Evolutionary conservation across 306 rosid genomes (phyloP).

Genomic region (Sicyos edulis): DNA sequence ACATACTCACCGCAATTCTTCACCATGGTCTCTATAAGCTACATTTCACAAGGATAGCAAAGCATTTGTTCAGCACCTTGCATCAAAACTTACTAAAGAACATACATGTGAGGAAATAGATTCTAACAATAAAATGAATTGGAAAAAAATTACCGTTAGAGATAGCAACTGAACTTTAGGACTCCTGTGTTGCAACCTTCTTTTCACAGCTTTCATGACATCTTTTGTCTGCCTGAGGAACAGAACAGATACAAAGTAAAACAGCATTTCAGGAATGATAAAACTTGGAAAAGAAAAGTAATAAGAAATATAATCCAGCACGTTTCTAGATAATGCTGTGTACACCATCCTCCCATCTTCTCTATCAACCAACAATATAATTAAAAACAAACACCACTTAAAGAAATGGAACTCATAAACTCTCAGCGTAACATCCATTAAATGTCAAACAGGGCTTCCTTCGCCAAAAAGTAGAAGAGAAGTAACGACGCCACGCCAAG

Average conservation of each 20-base stretch:
- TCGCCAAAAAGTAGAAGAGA: background rate
- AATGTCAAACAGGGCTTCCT: background rate
- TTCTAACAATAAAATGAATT: background rate
- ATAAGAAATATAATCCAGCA: background rate
- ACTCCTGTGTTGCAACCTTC: constrained; percentile 85
- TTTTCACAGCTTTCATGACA: constrained; percentile 90
- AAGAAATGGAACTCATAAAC: constrained; percentile 1
- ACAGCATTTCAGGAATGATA: background rate
- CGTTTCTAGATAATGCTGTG: background rate
- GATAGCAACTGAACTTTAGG: constrained; percentile 75
- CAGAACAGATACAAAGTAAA: constrained; percentile 13
- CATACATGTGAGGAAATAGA: background rate
- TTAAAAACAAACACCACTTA: background rate
- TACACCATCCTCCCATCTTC: constrained; percentile 7
- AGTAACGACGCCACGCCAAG: background rate
- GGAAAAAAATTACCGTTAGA: constrained; percentile 59
- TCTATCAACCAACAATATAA: background rate
- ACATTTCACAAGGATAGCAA: constrained; percentile 17
- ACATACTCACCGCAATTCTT: constrained; percentile 93
- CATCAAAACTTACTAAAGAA: background rate
- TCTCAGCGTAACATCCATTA: background rate
- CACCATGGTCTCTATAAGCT: constrained; percentile 99
- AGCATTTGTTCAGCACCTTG: background rate
- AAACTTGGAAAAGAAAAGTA: background rate
- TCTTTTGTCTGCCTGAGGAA: constrained; percentile 91